Conservation (phyloP, 2,329 filamentous ascomycete species). For the Stemphylium beticola region DNA sequence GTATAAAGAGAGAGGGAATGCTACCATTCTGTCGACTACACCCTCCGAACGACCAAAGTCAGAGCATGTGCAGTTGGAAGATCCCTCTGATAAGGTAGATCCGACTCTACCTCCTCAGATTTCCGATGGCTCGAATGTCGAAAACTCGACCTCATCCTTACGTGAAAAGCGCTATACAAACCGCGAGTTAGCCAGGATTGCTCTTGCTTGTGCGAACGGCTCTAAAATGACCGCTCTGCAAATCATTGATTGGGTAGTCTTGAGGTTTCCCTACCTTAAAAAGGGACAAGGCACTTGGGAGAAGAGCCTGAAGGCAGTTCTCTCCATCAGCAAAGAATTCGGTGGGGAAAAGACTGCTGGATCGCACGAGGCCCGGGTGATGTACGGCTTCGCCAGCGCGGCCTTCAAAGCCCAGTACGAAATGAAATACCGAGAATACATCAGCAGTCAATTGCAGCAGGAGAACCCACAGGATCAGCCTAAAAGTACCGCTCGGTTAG, state of each 20-base stretch:
- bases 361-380: background rate
- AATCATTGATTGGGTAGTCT: conserved; percentile 16
- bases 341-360: conserved; percentile 1
- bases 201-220: conserved; percentile 19
- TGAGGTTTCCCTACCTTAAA: conserved; percentile 17
- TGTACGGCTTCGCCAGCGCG: conserved; percentile 9
- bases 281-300: conserved; percentile 20
- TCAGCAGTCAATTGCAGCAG: background rate
- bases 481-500: background rate
- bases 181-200: conserved; percentile 19
- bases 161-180: conserved; percentile 1
- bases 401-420: conserved; percentile 3
- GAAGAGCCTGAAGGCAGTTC: conserved; percentile 12
- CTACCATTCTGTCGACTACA: background rate
- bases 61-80: background rate
- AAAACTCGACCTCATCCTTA: background rate
- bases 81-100: background rate
- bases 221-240: conserved; percentile 13
- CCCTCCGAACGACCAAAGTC: background rate
- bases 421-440: conserved; percentile 2
- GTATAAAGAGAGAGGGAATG: background rate
- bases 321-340: conserved; percentile 23
- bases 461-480: background rate
- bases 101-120: no score
- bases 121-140: background rate